Percentiles rank a stretch among this genome's conserved stretches.
Conservation (phyloP, 305 asterid species). For the Andrographis paniculata region DNA sequence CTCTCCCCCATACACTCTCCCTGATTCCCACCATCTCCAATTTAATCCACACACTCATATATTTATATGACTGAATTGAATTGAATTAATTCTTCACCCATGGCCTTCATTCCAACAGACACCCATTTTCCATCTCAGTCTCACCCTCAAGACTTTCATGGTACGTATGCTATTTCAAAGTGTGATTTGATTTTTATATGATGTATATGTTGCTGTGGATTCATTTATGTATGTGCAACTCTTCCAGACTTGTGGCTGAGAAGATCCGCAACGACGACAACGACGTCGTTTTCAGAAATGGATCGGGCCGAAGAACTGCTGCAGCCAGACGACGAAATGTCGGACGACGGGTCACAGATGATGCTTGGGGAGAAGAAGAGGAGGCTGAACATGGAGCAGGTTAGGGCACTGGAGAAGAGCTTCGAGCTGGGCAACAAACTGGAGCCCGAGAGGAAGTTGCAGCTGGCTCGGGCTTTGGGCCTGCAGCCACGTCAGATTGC, state of each 20-base stretch:
- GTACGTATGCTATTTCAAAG: conserved; percentile 10
- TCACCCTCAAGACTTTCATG: conserved; percentile 40
- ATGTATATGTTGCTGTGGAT: neutral
- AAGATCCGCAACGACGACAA: conserved; percentile 45
- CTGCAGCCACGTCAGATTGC: conserved; percentile 44
- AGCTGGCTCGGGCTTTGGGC: conserved; percentile 44
- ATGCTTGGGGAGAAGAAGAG: conserved; percentile 72
- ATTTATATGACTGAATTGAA: neutral
- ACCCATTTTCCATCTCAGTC: neutral
- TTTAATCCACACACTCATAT: neutral
- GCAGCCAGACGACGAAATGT: conserved; percentile 43
- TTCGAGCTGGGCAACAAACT: conserved; percentile 38
- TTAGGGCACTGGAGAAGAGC: conserved; percentile 43
- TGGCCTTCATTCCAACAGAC: conserved; percentile 44
- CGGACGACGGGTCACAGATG: conserved; percentile 47
- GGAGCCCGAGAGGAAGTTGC: conserved; percentile 46
- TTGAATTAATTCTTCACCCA: too few species aligned
- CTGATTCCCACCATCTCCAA: neutral
- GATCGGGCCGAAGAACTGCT: conserved; percentile 38
- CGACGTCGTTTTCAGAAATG: conserved; percentile 50
- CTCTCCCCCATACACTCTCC: conserved; percentile 18
- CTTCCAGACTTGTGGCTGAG: conserved; percentile 38
- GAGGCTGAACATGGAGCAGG: conserved; percentile 55
- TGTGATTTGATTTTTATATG: too few species aligned
- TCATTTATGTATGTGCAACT: conserved; percentile 19